Evolutionary conservation across 139 green algal species (phyloP), one percentile per base, ranked within the genome.

Genomic region (Yamagishiella unicocca): DNA sequence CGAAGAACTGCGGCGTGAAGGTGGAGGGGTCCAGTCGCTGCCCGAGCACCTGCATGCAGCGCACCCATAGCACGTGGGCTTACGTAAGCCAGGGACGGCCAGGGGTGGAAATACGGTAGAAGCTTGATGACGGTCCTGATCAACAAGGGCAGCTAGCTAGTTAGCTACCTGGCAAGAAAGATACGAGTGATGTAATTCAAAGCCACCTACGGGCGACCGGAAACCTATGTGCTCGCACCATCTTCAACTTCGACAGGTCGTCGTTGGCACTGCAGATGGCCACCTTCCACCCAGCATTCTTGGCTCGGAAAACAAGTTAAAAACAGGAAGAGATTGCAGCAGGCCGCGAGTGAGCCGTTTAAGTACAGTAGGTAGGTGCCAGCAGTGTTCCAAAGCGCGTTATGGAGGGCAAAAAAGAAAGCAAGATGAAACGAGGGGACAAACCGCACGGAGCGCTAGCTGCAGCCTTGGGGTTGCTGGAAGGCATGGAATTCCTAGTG

Each of bases 221-320:
- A 12, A 12, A 58, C 50, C 50, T 17, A 58, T 58, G 14, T 58
- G 12, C 50, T 12, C 70, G 7, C 27, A 74, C 78, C 78, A 43
- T 42, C 38, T n/a, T n/a, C 58, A 84, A 42, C 8, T 67, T 84
- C 3, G 12, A 38, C 4, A 33, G 31, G 29, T 45, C 19, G 78
- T 84, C 78, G 22, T 84, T 84, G 25, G 78, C 78, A 29, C 55
- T 74, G 27, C 37, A 58, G 25, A 84, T 58, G 1, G 78, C 78
- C 6, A 84, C 37, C 58, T 84, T 43, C 8, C 25, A 84, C 29
- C 78, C 78, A 1, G 58, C 58, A 10, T 61, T 66, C 78, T 84
- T 67, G 58, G 22, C 22, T 27, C 9, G 58, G 22, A n/a, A n/a
- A 73, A 12, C n/a, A 42, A 31, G n/a, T 31, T 29, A 10, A 2